Evolutionary conservation across 352 stramenopile genomes (phyloP).

Genomic region (Stramenopiles sp.): DNA sequence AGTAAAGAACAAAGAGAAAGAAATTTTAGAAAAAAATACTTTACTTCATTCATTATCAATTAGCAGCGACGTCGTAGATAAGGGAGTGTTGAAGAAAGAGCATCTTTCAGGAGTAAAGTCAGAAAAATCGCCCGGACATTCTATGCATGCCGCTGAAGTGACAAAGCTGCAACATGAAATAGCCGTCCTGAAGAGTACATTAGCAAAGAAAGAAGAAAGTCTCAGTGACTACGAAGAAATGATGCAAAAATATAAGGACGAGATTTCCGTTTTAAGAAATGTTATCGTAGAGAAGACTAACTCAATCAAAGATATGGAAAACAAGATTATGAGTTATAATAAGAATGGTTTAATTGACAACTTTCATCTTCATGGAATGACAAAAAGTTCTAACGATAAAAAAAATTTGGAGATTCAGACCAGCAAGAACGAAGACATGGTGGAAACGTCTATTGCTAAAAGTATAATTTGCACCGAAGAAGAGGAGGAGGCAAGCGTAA

Average conservation of each 20-base stretch:
- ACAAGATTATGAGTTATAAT: background rate
- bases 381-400: too few species aligned
- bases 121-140: background rate
- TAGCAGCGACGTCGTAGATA: background rate
- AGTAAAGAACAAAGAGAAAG: background rate
- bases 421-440: too few species aligned
- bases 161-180: background rate
- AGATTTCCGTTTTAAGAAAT: background rate
- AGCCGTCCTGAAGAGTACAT: background rate
- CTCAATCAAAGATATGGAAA: background rate
- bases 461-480: too few species aligned
- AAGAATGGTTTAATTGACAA: too few species aligned
- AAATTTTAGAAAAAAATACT: background rate
- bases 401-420: too few species aligned
- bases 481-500: too few species aligned
- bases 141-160: too few species aligned
- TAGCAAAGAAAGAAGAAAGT: background rate
- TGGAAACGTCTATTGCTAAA: too few species aligned
- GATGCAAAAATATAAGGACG: background rate
- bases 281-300: background rate
- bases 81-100: background rate
- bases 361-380: too few species aligned
- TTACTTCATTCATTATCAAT: background rate
- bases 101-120: background rate
- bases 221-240: background rate